A percentile compares a stretch with the other conserved stretches of the same genome.
phyloP scores from a whole-genome alignment of 169 alveolate species.

The Eimeria necatrix region DNA sequence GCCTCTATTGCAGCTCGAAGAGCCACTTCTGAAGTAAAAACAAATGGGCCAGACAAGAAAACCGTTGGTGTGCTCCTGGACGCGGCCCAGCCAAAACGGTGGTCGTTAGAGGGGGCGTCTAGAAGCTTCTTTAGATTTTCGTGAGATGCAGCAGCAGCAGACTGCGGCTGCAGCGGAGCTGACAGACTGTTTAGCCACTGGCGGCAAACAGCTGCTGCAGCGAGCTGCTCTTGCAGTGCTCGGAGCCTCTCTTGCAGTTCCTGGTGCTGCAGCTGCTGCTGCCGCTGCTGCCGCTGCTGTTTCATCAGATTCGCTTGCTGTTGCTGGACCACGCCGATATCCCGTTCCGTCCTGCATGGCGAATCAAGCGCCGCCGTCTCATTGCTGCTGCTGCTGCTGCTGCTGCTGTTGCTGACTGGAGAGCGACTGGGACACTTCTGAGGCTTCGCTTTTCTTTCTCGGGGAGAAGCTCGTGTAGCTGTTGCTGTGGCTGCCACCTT shows the following conservation, averaged over 20 bases:
- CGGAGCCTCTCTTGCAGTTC: neutral
- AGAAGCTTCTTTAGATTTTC: neutral
- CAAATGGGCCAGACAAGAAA: constrained; percentile 4
- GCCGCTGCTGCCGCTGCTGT: constrained; percentile 35
- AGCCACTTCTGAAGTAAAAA: constrained; percentile 7
- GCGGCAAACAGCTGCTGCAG: neutral
- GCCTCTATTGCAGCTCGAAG: constrained; percentile 37
- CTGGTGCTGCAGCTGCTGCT: constrained; percentile 19
- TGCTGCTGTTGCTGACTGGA: constrained; percentile 11
- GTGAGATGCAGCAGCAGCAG: neutral
- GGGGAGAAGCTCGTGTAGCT: constrained; percentile 19
- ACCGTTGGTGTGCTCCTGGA: neutral
- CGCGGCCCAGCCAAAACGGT: neutral
- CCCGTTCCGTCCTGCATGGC: neutral
- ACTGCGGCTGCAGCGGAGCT: neutral
- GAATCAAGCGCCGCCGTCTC: neutral
- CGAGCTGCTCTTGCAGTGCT: neutral
- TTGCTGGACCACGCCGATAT: neutral
- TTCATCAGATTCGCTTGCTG: neutral
- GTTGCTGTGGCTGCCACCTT: neutral
- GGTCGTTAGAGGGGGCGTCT: neutral
- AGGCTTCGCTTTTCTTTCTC: constrained; percentile 6
- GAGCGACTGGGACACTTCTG: neutral
- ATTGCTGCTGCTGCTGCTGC: constrained; percentile 6
- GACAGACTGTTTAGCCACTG: neutral